Conservation (phyloP, 1,284 basidiomycete species). For the Heterobasidion irregulare region DNA sequence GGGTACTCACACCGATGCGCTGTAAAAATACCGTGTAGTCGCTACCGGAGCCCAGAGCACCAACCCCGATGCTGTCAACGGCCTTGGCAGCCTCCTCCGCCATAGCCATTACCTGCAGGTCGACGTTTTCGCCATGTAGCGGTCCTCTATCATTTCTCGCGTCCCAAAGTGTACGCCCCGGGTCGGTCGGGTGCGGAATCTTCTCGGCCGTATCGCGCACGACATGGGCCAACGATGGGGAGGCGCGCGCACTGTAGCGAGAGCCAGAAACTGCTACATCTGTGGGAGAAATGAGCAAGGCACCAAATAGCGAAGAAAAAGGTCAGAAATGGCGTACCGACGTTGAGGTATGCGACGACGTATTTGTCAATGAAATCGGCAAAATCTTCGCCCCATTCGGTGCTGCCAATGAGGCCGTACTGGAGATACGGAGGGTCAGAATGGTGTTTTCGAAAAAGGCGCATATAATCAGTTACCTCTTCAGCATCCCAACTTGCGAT, state of each 20-base stretch:
- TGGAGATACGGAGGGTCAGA: slow-evolving; percentile 19
- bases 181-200: slow-evolving; percentile 55
- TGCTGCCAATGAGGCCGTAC: slow-evolving; percentile 84
- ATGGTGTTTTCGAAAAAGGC: background rate
- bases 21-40: slow-evolving; percentile 83
- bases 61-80: slow-evolving; percentile 23
- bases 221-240: slow-evolving; percentile 76
- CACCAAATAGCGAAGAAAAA: slow-evolving; percentile 4
- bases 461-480: slow-evolving; percentile 41
- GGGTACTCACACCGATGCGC: slow-evolving; percentile 34
- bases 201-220: slow-evolving; percentile 61
- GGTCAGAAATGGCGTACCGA: slow-evolving; percentile 37
- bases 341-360: slow-evolving; percentile 85
- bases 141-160: slow-evolving; percentile 50
- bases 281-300: slow-evolving; percentile 9
- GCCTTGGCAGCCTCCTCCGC: slow-evolving; percentile 18
- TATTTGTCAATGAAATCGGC: slow-evolving; percentile 70
- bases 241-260: slow-evolving; percentile 43
- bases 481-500: slow-evolving; percentile 92
- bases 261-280: slow-evolving; percentile 70
- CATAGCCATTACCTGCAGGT: slow-evolving; percentile 20
- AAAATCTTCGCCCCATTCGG: slow-evolving; percentile 90
- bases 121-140: slow-evolving; percentile 27
- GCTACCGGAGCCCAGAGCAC: slow-evolving; percentile 47
- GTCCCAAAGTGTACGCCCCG: slow-evolving; percentile 56